A percentile compares a stretch with the other conserved stretches of the same genome.
phyloP scores from a whole-genome alignment of 1,139 yeast species.

The Yamadazyma triangularis region DNA sequence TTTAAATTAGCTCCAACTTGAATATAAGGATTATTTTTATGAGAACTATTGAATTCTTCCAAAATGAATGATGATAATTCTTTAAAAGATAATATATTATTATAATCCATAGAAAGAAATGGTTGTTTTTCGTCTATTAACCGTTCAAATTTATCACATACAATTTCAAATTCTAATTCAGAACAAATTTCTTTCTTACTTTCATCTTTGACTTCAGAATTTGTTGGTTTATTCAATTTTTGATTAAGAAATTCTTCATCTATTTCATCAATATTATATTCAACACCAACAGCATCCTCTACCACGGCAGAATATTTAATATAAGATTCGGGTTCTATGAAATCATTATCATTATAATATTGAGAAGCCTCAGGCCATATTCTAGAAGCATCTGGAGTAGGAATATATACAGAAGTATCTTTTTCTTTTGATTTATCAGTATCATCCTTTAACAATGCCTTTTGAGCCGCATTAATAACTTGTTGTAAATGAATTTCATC shows the following conservation, averaged over 20 bases:
- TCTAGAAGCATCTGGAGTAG: conserved; percentile 93
- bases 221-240: no score
- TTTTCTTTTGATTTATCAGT: conserved; percentile 25
- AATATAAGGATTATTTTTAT: conserved; percentile 25
- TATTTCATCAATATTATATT: conserved; percentile 84
- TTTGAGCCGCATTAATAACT: conserved; percentile 74
- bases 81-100: conserved; percentile 63
- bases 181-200: no score
- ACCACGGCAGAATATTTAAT: conserved; percentile 91
- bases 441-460: conserved; percentile 48
- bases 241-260: conserved; percentile 69
- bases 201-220: conserved; percentile 10
- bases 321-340: conserved; percentile 71
- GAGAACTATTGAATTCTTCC: conserved; percentile 29
- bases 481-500: conserved; percentile 95
- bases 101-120: conserved; percentile 78
- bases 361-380: conserved; percentile 74
- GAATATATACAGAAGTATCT: conserved; percentile 65
- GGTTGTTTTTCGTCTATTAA: conserved; percentile 82
- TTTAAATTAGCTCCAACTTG: conserved; percentile 27
- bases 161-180: conserved; percentile 82
- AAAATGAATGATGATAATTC: conserved; percentile 55
- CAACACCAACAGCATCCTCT: conserved; percentile 86
- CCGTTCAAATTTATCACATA: conserved; percentile 71
- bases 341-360: conserved; percentile 61